These are phyloP conservation scores for Cryptococcus maquisensis DNA, from an alignment of 1,284 basidiomycete genomes.

Conservation along the genomic window DNA sequence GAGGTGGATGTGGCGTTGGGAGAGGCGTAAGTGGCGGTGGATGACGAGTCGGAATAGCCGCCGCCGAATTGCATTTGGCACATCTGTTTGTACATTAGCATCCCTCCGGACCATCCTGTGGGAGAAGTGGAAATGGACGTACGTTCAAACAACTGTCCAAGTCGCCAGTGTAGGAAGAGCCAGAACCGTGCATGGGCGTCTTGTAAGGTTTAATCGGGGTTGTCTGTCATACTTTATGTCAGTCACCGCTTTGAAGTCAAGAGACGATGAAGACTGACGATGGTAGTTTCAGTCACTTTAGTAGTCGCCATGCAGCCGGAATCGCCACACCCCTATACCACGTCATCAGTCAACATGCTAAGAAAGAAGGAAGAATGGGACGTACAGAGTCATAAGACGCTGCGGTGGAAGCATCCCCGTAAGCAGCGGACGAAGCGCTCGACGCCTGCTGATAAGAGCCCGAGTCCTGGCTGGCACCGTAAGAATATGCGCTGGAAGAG, in stretches of 20 bases:
- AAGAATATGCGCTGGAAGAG: background rate
- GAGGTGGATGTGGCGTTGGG: background rate
- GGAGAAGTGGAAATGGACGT: background rate
- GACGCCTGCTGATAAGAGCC: background rate
- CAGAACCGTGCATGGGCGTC: conserved; percentile 17
- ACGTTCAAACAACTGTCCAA: conserved; percentile 19
- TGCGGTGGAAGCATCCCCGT: background rate
- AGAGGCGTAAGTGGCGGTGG: background rate
- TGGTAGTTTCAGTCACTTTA: conserved; percentile 4
- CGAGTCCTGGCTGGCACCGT: background rate
- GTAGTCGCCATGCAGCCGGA: conserved; percentile 2
- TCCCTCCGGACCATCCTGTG: too few relatives aligned
- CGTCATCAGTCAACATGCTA: background rate
- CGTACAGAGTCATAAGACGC: background rate
- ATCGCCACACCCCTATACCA: background rate
- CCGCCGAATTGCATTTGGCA: conserved; percentile 25
- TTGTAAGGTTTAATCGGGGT: background rate
- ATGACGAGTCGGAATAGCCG: too few relatives aligned
- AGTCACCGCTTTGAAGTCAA: background rate
- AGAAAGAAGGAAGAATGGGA: background rate
- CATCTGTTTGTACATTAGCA: conserved; percentile 5
- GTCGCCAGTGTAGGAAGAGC: conserved; percentile 9
- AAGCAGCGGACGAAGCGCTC: background rate
- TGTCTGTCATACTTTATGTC: background rate
- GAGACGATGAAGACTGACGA: background rate